Conservation (phyloP, 768 basidiomycete genomes). For the Agrocybe pediades region DNA sequence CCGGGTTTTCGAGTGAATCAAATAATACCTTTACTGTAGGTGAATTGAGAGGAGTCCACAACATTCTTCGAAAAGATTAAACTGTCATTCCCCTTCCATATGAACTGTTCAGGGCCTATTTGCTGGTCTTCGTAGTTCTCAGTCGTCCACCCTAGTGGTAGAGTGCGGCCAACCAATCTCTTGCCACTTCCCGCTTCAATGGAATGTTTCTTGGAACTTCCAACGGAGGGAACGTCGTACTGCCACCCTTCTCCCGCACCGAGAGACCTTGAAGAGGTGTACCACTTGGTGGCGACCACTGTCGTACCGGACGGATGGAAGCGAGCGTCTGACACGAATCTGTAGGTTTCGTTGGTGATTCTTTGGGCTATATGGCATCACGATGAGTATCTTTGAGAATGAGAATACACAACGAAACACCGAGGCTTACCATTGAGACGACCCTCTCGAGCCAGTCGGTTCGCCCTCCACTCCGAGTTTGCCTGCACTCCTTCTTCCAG, state of each 20-base stretch:
- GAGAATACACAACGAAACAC: background rate
- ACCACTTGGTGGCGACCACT: constrained; percentile 80
- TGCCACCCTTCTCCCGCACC: constrained; percentile 79
- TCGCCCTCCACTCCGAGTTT: constrained; percentile 43
- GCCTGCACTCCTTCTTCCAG: constrained; percentile 54
- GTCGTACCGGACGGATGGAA: constrained; percentile 68
- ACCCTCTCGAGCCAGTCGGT: constrained; percentile 60
- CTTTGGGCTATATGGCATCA: constrained; percentile 34
- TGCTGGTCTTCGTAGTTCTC: constrained; percentile 68
- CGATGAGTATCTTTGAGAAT: background rate
- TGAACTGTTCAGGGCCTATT: constrained; percentile 72
- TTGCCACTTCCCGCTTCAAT: constrained; percentile 49
- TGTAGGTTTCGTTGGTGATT: constrained; percentile 75
- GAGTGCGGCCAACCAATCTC: constrained; percentile 53
- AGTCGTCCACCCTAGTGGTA: constrained; percentile 63
- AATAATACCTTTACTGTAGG: constrained; percentile 64
- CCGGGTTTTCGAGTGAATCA: background rate
- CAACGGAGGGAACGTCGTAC: constrained; percentile 52
- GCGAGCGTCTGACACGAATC: constrained; percentile 69
- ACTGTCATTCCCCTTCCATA: constrained; percentile 59
- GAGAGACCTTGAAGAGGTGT: constrained; percentile 61
- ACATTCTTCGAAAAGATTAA: constrained; percentile 72
- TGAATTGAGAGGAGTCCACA: constrained; percentile 47
- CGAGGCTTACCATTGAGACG: constrained; percentile 42
- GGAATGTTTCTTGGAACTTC: constrained; percentile 24